Conservation (phyloP, 106 monocot genomes). For the Acorus calamus region DNA sequence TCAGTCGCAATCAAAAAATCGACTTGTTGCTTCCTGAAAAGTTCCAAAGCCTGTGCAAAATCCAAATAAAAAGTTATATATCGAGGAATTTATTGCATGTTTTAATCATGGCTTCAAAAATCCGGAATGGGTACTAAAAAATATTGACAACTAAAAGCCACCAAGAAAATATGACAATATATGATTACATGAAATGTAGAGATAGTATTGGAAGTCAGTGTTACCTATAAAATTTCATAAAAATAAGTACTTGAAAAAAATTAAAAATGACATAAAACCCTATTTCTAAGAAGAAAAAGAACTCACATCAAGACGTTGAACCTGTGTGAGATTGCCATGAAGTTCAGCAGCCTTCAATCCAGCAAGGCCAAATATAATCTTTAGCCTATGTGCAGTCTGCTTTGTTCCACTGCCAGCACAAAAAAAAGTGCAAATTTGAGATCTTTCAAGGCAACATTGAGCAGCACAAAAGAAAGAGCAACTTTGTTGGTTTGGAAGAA, state of each 20-base stretch:
- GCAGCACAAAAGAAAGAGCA: no score
- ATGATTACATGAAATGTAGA: no score
- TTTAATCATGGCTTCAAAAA: neutral
- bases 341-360: constrained; percentile 91
- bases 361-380: constrained; percentile 94
- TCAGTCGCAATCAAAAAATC: constrained; percentile 98
- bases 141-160: no score
- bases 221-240: no score
- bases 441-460: neutral
- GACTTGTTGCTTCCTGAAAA: constrained; percentile 81
- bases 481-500: no score
- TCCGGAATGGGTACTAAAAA: no score
- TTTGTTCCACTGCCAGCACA: constrained; percentile 74
- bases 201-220: no score
- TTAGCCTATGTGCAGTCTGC: constrained; percentile 83
- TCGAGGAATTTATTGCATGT: neutral
- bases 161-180: no score
- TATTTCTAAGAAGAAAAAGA: constrained; percentile 1
- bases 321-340: constrained; percentile 97
- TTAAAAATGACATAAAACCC: no score
- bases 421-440: constrained; percentile 1
- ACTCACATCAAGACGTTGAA: constrained; percentile 93
- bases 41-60: constrained; percentile 79
- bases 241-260: no score
- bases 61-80: constrained; percentile 13